A percentile compares a stretch with the other conserved stretches of the same genome.
Evolutionary conservation across 2,329 filamentous ascomycete genomes (phyloP).

Genomic region (Coniochaeta sp.): DNA sequence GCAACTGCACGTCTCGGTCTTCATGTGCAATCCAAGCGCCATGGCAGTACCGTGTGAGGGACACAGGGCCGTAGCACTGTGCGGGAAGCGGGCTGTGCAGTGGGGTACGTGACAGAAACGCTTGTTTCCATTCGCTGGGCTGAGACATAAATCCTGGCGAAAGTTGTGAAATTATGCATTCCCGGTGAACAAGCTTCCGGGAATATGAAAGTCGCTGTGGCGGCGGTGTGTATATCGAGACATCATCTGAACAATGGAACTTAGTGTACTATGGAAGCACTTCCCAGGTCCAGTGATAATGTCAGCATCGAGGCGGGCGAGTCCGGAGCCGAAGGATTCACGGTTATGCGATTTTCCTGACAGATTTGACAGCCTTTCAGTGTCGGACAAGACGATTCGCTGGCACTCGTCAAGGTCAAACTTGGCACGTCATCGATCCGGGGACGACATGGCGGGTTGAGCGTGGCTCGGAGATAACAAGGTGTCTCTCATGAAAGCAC

Average conservation of each 20-base stretch:
- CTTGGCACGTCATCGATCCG: neutral
- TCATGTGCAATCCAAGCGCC: neutral
- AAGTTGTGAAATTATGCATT: neutral
- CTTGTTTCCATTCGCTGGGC: neutral
- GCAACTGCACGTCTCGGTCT: neutral
- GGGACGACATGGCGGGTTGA: neutral
- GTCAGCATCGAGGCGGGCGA: neutral
- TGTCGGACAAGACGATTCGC: neutral
- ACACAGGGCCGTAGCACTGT: neutral
- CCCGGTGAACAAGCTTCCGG: neutral
- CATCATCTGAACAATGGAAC: neutral
- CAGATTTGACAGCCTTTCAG: neutral
- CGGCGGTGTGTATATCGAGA: no score
- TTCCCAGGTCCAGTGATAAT: neutral
- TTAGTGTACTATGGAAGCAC: no score
- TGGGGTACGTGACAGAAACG: neutral
- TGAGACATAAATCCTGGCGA: neutral
- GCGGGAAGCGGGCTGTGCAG: neutral
- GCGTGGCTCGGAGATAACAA: neutral
- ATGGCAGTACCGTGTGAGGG: neutral
- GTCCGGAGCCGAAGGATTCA: neutral
- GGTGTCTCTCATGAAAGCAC: neutral
- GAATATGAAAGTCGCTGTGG: neutral
- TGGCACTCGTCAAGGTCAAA: neutral
- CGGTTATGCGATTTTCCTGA: neutral